A percentile compares a stretch with the other conserved stretches of the same genome.
Conservation (phyloP, 306 rosid genomes). For the Crotalaria pallida region DNA sequence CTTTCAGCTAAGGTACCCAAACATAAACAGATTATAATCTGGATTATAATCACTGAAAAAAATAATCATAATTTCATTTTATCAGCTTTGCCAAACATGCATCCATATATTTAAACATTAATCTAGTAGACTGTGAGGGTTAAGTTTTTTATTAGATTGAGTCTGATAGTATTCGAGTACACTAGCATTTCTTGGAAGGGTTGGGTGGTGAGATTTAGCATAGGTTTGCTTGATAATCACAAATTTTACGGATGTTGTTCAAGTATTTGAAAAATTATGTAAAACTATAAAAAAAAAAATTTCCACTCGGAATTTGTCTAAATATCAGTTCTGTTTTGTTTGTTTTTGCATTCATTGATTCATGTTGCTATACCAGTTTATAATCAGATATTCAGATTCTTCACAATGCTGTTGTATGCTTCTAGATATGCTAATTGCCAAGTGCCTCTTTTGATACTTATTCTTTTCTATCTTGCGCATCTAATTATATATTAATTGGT, state of each 20-base stretch:
- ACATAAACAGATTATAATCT: too few relatives aligned
- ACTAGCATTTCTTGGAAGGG: background rate
- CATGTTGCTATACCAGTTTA: background rate
- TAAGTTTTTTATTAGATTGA: background rate
- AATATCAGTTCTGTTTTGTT: background rate
- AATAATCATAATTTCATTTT: too few relatives aligned
- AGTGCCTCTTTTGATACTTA: background rate
- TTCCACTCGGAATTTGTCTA: background rate
- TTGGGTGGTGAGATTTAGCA: background rate
- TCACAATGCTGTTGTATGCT: background rate
- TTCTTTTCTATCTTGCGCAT: background rate
- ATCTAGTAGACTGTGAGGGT: background rate
- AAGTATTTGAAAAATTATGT: background rate
- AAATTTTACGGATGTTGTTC: background rate
- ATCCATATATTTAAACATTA: too few relatives aligned
- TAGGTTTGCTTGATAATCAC: background rate
- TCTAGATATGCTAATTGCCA: background rate
- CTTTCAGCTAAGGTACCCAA: too few relatives aligned
- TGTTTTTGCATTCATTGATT: background rate
- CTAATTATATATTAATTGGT: background rate
- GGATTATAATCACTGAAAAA: too few relatives aligned
- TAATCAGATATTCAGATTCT: background rate
- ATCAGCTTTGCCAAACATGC: too few relatives aligned
- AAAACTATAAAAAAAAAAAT: background rate
- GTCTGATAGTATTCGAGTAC: background rate